Conservation (phyloP, 345 rosid species). For the Brassica napus region Da-Ae NC_063434.1:26034501-26035000, state of each 20-base stretch:
- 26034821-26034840: not conserved
- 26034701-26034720: constrained; percentile 7
- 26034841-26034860: not conserved
- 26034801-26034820: not conserved
- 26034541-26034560: not conserved
- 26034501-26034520: too few relatives aligned
- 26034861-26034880: not conserved
- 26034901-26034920: not conserved
- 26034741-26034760: not conserved
- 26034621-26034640: constrained; percentile 15
- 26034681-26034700: constrained; percentile 4
- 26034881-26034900: not conserved
- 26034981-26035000: not conserved
- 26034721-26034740: not conserved
- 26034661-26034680: too few relatives aligned
- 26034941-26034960: not conserved
- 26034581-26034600: not conserved
- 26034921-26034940: not conserved
- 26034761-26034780: constrained; percentile 34
- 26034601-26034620: constrained; percentile 16
- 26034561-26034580: not conserved
- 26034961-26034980: not conserved
- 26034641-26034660: not conserved
- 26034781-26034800: constrained; percentile 14
- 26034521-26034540: too few relatives aligned